Base-by-base conservation (phyloP, 768 basidiomycete species). In the Rhodosporidiobolus sp. region DNA sequence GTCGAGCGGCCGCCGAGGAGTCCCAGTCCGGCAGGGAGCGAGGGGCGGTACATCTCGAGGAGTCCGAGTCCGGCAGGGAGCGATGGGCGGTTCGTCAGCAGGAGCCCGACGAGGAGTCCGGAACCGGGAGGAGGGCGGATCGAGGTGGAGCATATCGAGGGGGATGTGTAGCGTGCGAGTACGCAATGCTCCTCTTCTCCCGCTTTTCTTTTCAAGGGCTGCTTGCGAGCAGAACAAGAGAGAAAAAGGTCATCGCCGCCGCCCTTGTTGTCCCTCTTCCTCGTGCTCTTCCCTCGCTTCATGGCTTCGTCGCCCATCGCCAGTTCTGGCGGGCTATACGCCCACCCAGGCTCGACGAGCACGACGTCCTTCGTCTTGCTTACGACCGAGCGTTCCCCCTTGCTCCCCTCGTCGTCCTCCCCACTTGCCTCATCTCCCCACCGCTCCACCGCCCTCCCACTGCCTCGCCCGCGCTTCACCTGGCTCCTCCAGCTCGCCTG, bases 31-130 rank as follows among this genome's bases (percentile, higher is more conserved):
- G 61, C 46, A 6, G 28, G 19, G 30, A 46, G 65, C 28, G 45
- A 43, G 43, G 74, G 70, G 55, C 35, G 74, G 60, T 75, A 69
- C 50, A 48, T 75, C 24, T 66, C 64, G 32, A 38, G 74, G 56
- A 75, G 74, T 45, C 74, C 74, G 38, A 67, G 65, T 43, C 55
- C 63, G 55, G 65, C 53, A 11, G 64, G 64, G 12, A 72, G 70
- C 26, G 74, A 71, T 4, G 72, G 30, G 30, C 49, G 54, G 64
- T 56, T 24, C 43, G 74, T 75, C n/a, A 59, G 55, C 19, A 53
- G 74, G 50, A 75, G 74, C 22, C 74, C 74, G 34, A 49, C 73
- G 59, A 60, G 67, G 55, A 75, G 74, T 57, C 70, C 74, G 1
- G 64, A 56, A 48, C 56, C 61, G 45, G 53, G n/a, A n/a, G n/a